Evolutionary conservation across 2,329 filamentous ascomycete species (phyloP), one percentile per base, ranked within the genome.

Genomic region (Tothia fuscella): DNA sequence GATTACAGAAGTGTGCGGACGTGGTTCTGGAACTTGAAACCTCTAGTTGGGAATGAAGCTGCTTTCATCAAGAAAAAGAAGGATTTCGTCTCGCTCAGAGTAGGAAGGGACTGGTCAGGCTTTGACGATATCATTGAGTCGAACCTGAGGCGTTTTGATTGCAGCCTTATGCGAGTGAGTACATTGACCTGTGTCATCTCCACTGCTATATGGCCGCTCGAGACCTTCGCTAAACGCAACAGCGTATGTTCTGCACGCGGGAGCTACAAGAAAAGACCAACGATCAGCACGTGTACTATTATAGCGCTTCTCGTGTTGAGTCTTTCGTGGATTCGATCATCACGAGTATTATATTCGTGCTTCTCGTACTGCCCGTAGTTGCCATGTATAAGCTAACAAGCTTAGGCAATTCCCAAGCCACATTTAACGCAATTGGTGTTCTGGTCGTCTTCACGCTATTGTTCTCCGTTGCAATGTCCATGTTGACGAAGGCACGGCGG

Each of bases 321-420:
- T 55, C 50, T 7, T 52, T 66, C 17, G 59, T 63, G 41, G 62
- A 61, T 42, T 46, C 61, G 12, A 53, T 66, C 44, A 64, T 66
- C 47, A 64, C 62, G 0, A 44, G 58, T n/a, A 51, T 65, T 14
- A 64, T 66, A 35, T 64, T 65, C 49, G 51, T 60, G 10, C 52
- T 66, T 3, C 53, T 65, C 1, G 54, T 64, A 2, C 48, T 64
- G 6, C 63, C 63, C 0, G 60, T 66, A 5, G 49, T 64, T 5
- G 55, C 54, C 4, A 56, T 66, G 55, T 65, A 63, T 45, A 47
- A 56, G 21, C 45, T 65, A 0, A 60, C 61, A 0, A 49, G 50
- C 2, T 52, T 50, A 1, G 52, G 51, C 0, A 33, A 52, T 6
- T 47, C 48, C 3, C 20, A 49, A 6, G 50, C 57, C 12, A 61